Evolutionary conservation across 2,329 filamentous ascomycete genomes (phyloP).

Genomic region (Coniochaeta ligniaria): DNA sequence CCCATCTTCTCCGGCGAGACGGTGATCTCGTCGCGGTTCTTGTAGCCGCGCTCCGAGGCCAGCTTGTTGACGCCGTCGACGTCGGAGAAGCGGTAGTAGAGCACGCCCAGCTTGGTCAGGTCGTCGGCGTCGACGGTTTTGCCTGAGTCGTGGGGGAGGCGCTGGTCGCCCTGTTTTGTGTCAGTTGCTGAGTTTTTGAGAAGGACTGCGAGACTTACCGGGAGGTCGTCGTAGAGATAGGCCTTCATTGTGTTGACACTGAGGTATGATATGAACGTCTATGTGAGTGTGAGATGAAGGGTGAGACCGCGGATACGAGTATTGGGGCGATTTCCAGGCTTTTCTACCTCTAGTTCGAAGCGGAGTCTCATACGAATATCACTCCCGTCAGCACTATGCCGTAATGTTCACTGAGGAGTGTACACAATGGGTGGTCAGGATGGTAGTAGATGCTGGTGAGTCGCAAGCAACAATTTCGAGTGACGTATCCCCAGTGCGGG

Average conservation of each 20-base stretch:
- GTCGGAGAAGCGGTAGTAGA: constrained; percentile 64
- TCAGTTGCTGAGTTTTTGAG: constrained; percentile 2
- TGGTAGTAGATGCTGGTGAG: background rate
- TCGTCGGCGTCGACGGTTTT: constrained; percentile 56
- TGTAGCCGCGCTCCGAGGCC: constrained; percentile 72
- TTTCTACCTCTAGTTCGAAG: background rate
- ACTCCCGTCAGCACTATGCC: background rate
- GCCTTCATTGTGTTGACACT: constrained; percentile 39
- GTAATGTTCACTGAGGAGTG: background rate
- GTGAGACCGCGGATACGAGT: background rate
- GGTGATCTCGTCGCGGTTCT: constrained; percentile 88
- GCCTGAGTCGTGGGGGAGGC: constrained; percentile 81
- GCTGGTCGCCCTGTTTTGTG: constrained; percentile 74
- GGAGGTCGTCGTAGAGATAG: constrained; percentile 49
- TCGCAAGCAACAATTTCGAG: background rate
- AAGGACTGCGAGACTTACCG: constrained; percentile 28
- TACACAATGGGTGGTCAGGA: background rate
- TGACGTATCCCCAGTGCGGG: background rate
- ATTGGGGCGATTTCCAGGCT: background rate
- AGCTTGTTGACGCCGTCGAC: constrained; percentile 65
- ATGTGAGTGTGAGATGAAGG: background rate
- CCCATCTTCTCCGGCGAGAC: constrained; percentile 85
- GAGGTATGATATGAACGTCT: background rate
- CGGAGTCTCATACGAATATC: background rate
- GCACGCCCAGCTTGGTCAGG: constrained; percentile 69